A percentile compares a stretch with the other conserved stretches of the same genome.
These are phyloP conservation scores for Fraxinus americana DNA, from an alignment of 257 asterid species.

Conservation along the genomic window DNA sequence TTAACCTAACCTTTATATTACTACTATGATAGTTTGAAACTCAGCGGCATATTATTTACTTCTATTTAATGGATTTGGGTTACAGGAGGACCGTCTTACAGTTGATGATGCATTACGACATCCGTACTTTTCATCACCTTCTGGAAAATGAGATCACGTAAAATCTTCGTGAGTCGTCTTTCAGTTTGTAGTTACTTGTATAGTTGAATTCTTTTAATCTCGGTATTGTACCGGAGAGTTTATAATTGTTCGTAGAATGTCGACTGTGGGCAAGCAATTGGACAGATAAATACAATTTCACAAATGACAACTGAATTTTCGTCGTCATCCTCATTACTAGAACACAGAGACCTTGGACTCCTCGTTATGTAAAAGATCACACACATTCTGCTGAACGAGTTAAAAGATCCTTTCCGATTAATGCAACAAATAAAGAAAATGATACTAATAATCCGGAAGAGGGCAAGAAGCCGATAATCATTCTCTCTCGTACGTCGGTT, in stretches of 20 bases:
- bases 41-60: background rate
- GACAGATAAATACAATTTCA: background rate
- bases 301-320: too few species aligned
- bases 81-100: conserved; percentile 77
- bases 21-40: background rate
- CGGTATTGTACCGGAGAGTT: background rate
- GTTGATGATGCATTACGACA: conserved; percentile 90
- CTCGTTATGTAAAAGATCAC: too few species aligned
- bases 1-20: background rate
- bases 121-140: conserved; percentile 66
- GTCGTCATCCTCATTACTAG: too few species aligned
- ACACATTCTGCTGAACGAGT: too few species aligned
- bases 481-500: background rate
- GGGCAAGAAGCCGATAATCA: background rate
- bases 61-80: conserved; percentile 20
- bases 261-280: background rate
- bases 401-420: background rate
- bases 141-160: conserved; percentile 14
- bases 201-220: background rate
- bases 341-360: too few species aligned
- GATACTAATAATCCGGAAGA: background rate
- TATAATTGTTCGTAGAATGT: background rate
- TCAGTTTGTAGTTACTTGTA: background rate
- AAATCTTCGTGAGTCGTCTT: background rate
- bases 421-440: conserved; percentile 3